A percentile compares a stretch with the other conserved stretches of the same genome.
phyloP scores from a whole-genome alignment of 108 stramenopile species.

The Thalassiosira profunda region DNA sequence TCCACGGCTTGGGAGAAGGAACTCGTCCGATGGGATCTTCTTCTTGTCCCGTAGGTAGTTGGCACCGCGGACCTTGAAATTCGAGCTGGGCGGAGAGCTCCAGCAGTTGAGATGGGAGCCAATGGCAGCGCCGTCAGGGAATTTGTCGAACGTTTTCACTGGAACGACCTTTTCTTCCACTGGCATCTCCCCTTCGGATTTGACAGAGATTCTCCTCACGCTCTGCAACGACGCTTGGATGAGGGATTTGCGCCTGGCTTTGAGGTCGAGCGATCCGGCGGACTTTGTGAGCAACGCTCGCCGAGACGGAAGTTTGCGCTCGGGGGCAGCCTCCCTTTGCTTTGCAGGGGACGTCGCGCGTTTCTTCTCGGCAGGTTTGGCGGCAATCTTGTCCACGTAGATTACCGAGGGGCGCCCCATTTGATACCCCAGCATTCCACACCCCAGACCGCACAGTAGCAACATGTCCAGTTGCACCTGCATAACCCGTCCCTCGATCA shows the following conservation, averaged over 20 bases:
- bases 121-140: slow-evolving; percentile 72
- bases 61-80: slow-evolving; percentile 79
- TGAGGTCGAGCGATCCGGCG: too few species aligned
- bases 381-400: not conserved
- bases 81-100: slow-evolving; percentile 57
- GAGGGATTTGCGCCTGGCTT: too few species aligned
- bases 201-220: not conserved
- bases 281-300: not conserved
- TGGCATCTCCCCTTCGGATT: not conserved
- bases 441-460: slow-evolving; percentile 12
- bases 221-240: not conserved
- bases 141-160: slow-evolving; percentile 30
- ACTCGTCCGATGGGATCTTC: slow-evolving; percentile 69
- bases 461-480: slow-evolving; percentile 25
- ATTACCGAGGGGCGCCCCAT: not conserved
- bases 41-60: slow-evolving; percentile 78
- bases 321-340: not conserved
- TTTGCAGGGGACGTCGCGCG: not conserved
- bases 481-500: slow-evolving; percentile 16
- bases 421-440: slow-evolving; percentile 40
- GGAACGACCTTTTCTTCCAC: not conserved
- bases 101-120: slow-evolving; percentile 80
- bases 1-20: slow-evolving; percentile 72
- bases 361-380: not conserved
- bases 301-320: not conserved